Evolutionary conservation across 1,284 basidiomycete genomes (phyloP).

Genomic region (Bondarzewia mesenterica): DNA sequence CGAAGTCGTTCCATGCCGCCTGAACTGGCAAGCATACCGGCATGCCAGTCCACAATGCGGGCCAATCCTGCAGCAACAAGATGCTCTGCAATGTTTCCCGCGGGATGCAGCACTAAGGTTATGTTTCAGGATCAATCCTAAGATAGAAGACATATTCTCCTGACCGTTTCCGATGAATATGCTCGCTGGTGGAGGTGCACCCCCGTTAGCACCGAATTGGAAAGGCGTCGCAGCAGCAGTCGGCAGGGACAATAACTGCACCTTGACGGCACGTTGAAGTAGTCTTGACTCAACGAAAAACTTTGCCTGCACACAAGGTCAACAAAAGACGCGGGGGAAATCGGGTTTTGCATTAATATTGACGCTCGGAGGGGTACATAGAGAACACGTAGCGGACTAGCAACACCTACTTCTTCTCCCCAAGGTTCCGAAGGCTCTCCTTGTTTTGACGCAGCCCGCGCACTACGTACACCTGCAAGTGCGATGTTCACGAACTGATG

Average conservation of each 20-base stretch:
- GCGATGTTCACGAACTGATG: conserved; percentile 85
- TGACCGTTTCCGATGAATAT: conserved; percentile 85
- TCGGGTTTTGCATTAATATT: background rate
- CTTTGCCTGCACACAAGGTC: conserved; percentile 57
- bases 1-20: conserved; percentile 84
- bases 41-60: conserved; percentile 95
- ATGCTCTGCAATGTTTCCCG: conserved; percentile 91
- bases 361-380: no score
- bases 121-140: conserved; percentile 1
- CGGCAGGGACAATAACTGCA: conserved; percentile 84
- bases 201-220: conserved; percentile 52
- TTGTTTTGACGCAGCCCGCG: conserved; percentile 65
- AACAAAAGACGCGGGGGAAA: conserved; percentile 2
- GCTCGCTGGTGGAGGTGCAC: conserved; percentile 60
- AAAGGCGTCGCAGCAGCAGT: conserved; percentile 77
- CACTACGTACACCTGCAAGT: conserved; percentile 80
- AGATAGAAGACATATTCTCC: conserved; percentile 12
- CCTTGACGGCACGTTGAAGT: conserved; percentile 83
- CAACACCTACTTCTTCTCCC: conserved; percentile 69
- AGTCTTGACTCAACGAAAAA: conserved; percentile 93
- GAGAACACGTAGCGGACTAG: background rate
- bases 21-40: conserved; percentile 79
- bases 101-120: conserved; percentile 73
- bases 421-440: conserved; percentile 75
- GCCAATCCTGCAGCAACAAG: conserved; percentile 83